Evolutionary conservation across 768 basidiomycete genomes (phyloP).

Genomic region (Suillus subluteus): DNA sequence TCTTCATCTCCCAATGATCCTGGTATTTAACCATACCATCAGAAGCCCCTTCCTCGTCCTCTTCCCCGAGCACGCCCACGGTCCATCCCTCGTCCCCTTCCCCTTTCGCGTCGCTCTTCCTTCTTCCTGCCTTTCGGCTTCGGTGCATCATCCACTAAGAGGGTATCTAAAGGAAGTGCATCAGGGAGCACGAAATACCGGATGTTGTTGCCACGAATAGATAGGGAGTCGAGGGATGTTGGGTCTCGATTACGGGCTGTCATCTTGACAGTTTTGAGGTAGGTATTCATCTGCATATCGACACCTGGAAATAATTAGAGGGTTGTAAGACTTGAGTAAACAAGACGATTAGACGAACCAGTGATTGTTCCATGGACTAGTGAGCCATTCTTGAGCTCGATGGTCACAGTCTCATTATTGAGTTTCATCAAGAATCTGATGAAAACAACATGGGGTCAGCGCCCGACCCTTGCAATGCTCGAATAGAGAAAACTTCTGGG

Average conservation of each 20-base stretch:
- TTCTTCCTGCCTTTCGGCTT: slow-evolving; percentile 94
- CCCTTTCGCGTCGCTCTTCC: slow-evolving; percentile 72
- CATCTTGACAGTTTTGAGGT: slow-evolving; percentile 97
- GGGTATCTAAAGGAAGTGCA: slow-evolving; percentile 92
- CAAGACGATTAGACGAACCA: slow-evolving; percentile 52
- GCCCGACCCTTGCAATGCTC: slow-evolving; percentile 10
- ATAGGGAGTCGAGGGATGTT: slow-evolving; percentile 82
- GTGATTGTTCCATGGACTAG: slow-evolving; percentile 98
- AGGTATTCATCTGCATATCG: slow-evolving; percentile 99
- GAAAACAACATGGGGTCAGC: slow-evolving; percentile 22
- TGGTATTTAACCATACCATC: background rate
- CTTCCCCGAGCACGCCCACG: slow-evolving; percentile 59
- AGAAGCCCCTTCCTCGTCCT: slow-evolving; percentile 50
- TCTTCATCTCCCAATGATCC: background rate
- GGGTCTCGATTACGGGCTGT: slow-evolving; percentile 92
- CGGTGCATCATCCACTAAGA: slow-evolving; percentile 96
- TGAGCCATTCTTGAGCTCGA: slow-evolving; percentile 98
- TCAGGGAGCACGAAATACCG: slow-evolving; percentile 98
- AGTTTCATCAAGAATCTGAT: slow-evolving; percentile 97
- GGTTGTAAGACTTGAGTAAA: slow-evolving; percentile 10
- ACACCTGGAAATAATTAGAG: slow-evolving; percentile 62
- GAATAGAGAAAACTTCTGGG: slow-evolving; percentile 9
- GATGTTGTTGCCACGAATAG: slow-evolving; percentile 96
- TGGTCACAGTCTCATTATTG: slow-evolving; percentile 98
- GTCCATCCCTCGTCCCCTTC: slow-evolving; percentile 57